Conservation (phyloP, 1,284 basidiomycete genomes). For the Lentinula novae-zelandiae region DNA sequence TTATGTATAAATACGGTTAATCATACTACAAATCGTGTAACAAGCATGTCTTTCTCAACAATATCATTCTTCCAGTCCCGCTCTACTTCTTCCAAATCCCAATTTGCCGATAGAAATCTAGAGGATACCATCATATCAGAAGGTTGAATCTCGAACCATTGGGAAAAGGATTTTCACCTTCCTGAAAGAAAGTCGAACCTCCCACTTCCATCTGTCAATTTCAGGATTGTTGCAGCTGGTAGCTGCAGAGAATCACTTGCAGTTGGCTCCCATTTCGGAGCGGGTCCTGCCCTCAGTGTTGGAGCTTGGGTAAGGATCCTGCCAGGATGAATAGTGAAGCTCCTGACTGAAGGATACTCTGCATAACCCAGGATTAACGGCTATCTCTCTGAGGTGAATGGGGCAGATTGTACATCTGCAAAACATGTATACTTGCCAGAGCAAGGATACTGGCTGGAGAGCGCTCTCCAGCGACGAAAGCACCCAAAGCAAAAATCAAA, state of each 20-base stretch:
- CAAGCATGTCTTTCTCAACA: not conserved
- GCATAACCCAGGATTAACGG: not conserved
- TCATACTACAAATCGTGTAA: not conserved
- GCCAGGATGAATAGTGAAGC: slow-evolving; percentile 2
- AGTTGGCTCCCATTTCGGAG: not conserved
- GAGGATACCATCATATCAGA: not conserved
- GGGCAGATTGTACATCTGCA: not conserved
- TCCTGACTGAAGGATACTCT: slow-evolving; percentile 4
- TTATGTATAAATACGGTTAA: not conserved
- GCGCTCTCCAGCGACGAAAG: too few species aligned
- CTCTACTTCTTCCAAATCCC: slow-evolving; percentile 7
- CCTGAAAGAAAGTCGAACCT: slow-evolving; percentile 1
- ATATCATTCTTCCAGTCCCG: slow-evolving; percentile 1
- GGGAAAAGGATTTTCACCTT: not conserved
- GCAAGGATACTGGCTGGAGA: too few species aligned
- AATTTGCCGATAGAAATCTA: slow-evolving; percentile 6
- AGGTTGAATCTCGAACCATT: not conserved
- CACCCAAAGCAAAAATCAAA: too few species aligned
- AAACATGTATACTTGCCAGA: too few species aligned
- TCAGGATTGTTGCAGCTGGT: not conserved
- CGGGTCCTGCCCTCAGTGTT: not conserved
- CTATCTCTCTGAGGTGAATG: not conserved
- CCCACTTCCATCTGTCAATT: slow-evolving; percentile 2
- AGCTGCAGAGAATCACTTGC: slow-evolving; percentile 2
- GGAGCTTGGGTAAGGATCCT: not conserved